These are phyloP conservation scores for Citrus reticulata DNA, from an alignment of 345 rosid genomes.

Conservation along the genomic window DNA sequence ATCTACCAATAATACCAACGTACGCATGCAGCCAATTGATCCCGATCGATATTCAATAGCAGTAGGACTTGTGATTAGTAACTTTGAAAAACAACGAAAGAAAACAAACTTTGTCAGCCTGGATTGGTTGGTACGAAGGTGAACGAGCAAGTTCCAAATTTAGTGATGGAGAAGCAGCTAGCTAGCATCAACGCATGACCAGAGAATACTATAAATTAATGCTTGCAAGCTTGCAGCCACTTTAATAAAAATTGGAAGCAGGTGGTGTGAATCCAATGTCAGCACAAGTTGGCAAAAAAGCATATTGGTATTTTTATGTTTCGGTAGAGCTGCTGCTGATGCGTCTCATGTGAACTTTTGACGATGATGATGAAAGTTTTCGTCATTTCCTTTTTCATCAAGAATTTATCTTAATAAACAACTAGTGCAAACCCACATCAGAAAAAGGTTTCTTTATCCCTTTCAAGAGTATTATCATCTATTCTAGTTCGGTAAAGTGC, in stretches of 20 bases:
- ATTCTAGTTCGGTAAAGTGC: not conserved
- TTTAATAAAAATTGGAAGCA: slow-evolving; percentile 4
- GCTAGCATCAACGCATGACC: not conserved
- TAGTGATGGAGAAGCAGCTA: not conserved
- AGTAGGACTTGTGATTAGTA: too few species aligned
- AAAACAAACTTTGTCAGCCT: not conserved
- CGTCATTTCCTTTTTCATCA: not conserved
- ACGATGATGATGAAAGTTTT: not conserved
- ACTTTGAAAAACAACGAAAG: too few species aligned
- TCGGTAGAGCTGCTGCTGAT: not conserved
- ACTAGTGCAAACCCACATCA: not conserved
- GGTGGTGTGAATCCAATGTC: slow-evolving; percentile 24
- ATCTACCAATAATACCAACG: not conserved
- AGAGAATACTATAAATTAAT: not conserved
- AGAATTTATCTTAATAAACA: not conserved
- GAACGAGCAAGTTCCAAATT: slow-evolving; percentile 9
- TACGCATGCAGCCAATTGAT: not conserved
- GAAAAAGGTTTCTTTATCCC: not conserved
- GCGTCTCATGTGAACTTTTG: too few species aligned
- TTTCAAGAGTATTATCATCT: not conserved
- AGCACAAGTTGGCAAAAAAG: slow-evolving; percentile 1
- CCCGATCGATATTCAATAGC: too few species aligned
- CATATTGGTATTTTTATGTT: not conserved
- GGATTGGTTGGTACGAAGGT: slow-evolving; percentile 4
- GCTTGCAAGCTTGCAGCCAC: slow-evolving; percentile 54